Base-by-base conservation (phyloP, 164 flowering plant species). In the Aristolochia contorta region DNA sequence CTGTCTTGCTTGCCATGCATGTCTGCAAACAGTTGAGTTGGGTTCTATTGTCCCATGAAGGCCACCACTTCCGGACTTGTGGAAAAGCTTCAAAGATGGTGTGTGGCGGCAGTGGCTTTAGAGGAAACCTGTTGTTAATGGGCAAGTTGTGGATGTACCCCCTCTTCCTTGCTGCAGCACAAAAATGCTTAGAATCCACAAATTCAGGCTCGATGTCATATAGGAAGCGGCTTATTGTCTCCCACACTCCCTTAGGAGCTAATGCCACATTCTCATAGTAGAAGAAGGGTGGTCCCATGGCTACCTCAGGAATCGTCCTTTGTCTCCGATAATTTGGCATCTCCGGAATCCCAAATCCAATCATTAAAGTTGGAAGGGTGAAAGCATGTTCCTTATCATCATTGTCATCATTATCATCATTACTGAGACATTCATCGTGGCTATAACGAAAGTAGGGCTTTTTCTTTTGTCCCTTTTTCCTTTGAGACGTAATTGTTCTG, bases 71-170 rank as follows among this genome's bases (percentile, higher is more conserved):
- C 72, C 52, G 84, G 15, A 93, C 82, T 24, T 78, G 50, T 0
- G 97, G 97, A 0, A 94, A 63, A 10, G 96, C 99, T 30, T 90
- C 95, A 45, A 73, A 70, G 19, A 94, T 81, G 16, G 91, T 88
- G 13, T 51, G 70, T 9, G 94, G 89, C 16, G 88, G 93, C n/a
- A 79, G 71, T 0, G 96, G 99, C 47, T 67, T 47, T 46, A 91
- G 73, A 5, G 86, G 91, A 64, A 67, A 86, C 51, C 99, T 70
- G 62, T 82, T 76, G 0, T 74, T 25, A 24, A 87, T 82, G 0
- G 99, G 99, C 4, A 94, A 84, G 58, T 94, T 91, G 60, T 94
- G 97, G 37, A 94, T 69, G 49, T 94, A 94, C 0, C 97, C 99
- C 65, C 99, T 73, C 61, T 94, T 94, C 65, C 99, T 81, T 25